Evolutionary conservation across 2,329 filamentous ascomycete genomes (phyloP), one percentile per base, ranked within the genome.

Genomic region (Verticillium nonalfalfae): DNA sequence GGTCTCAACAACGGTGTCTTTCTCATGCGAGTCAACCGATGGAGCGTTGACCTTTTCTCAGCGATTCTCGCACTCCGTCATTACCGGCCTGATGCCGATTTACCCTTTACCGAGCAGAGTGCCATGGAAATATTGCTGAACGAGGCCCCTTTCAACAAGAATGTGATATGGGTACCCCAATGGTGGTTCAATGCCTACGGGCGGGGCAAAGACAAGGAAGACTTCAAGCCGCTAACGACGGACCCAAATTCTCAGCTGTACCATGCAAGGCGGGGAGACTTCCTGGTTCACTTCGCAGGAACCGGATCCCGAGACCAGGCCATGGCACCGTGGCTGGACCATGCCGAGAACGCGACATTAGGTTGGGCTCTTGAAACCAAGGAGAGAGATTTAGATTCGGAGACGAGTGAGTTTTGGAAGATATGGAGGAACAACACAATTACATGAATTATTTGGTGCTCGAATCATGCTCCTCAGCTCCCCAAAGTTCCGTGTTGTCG

Each of bases 1-100:
- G 66, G 66, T 1, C 60, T 68, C 38, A 68, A 67, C 34, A 65
- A 66, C 45, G 66, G 66, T 33, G 54, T 68, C 13, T 68, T 68
- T 14, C 34, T 66, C 4, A 15, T 68, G 1, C 62, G 64, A 34
- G 65, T 68, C 13, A 39, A 26, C 10, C 54, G 52, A 1, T 65
- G 61, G 64, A 60, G 60, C 54, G 57, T 66, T 14, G 62, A 67
- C 5, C 59, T 68, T 14, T 64, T 68, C 59, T 56, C 59, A 39
- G 64, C 56, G n/a, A 59, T 68, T 33, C n/a, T 67, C 6, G 63
- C 64, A 26, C 63, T 65, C 21, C 59, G 66, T 0, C 45, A 66
- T 35, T 64, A 60, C 40, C 13, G 56, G 3, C 66, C 66, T 4
- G 64, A 63, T 11, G 59, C 59, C 1, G 38, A 63, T 11, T 62